Evolutionary conservation across 352 stramenopile genomes (phyloP), one percentile per base, ranked within the genome.

Genomic region (Phytophthora ohioensis): DNA sequence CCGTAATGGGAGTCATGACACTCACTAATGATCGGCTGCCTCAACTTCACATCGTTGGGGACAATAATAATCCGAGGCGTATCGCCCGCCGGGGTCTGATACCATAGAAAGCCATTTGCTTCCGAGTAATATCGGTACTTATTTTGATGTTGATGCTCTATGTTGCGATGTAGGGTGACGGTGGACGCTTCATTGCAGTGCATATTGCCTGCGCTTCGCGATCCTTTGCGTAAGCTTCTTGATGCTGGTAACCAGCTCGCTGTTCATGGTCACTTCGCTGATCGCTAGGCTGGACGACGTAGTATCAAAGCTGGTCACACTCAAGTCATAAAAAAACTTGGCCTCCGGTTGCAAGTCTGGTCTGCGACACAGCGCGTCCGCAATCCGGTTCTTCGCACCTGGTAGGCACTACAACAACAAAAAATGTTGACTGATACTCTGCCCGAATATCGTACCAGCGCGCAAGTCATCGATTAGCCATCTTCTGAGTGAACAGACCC

Each of bases 341-440:
- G 21, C 1, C 15, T 63, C 65, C 7, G 65, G 65, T 31, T 61
- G 56, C 32, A 71, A 57, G 63, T 70, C 45, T 9, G 63, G 17
- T 30, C 53, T 45, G 41, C 63, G 35, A 4, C 52, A 57, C 2
- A 68, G 13, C 10, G 48, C 58, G 34, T 65, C 56, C 3, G 57
- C 55, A 8, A 73, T 69, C 0, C 31, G 35, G 5, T 78, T 78
- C 42, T 47, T 74, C 13, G 59, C 64, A 12, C 58, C 67, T 8
- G 63, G 63, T 7, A 71, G 60, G 36, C 64, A 80, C 36, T 42
- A 76, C 21, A 67, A n/a, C n/a, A n/a, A n/a, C n/a, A n/a, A n/a
- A n/a, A n/a, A n/a, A 67, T 8, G 31, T 53, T 27, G 55, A 41
- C 15, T 62, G 55, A 32, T 61, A 62, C 42, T 52, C 55, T 5